These are phyloP conservation scores for Solanum tarijense DNA, from an alignment of 257 asterid species.

Conservation along the genomic window DNA sequence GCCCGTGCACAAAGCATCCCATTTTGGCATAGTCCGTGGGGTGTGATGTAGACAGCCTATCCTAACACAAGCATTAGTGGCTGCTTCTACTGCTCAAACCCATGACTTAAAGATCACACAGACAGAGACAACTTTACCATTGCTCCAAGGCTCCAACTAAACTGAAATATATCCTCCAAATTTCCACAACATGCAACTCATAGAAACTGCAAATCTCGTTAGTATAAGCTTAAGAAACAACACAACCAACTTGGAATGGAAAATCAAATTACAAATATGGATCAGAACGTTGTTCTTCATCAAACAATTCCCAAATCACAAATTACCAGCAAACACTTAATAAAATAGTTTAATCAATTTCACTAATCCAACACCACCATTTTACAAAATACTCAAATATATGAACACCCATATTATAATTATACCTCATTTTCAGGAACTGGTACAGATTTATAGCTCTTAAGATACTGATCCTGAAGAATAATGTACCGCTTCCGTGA, in stretches of 20 bases:
- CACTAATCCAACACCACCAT: not conserved
- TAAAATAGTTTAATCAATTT: not conserved
- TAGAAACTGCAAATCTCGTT: not conserved
- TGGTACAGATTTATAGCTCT: conserved; percentile 80
- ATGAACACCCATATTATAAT: not conserved
- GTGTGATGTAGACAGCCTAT: not conserved
- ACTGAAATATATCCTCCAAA: not conserved
- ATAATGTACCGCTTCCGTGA: conserved; percentile 80
- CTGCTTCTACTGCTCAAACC: not conserved
- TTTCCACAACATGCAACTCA: not conserved
- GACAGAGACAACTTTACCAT: not conserved
- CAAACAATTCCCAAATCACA: not conserved
- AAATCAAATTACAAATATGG: not conserved
- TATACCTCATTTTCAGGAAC: conserved; percentile 49
- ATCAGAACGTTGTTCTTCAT: not conserved
- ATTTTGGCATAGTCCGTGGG: not conserved
- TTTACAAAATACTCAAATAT: not conserved
- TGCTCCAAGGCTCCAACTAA: not conserved
- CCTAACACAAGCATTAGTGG: not conserved
- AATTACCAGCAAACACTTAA: not conserved
- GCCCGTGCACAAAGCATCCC: not conserved
- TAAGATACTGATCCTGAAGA: conserved; percentile 74
- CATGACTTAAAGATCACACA: not conserved
- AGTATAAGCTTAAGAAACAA: not conserved
- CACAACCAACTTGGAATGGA: not conserved